Evolutionary conservation across 1,284 basidiomycete genomes (phyloP).

Genomic region (Tausonia pullulans): DNA sequence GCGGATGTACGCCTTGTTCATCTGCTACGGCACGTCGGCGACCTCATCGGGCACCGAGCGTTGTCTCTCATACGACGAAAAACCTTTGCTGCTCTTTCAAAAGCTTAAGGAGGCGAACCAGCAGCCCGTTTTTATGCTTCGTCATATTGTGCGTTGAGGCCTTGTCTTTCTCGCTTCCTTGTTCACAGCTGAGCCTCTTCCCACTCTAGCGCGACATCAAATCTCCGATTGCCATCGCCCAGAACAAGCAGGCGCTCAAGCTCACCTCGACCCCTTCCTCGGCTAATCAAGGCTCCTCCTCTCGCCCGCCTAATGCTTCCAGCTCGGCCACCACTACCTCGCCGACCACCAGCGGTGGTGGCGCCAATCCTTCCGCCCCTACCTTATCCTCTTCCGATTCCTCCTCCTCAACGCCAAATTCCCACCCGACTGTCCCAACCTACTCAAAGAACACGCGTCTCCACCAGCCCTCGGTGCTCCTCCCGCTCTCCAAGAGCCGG

Average conservation of each 20-base stretch:
- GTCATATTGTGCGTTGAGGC: conserved; percentile 63
- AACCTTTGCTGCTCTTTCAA: conserved; percentile 91
- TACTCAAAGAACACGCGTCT: conserved; percentile 25
- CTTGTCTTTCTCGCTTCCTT: background rate
- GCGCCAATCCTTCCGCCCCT: too few species aligned
- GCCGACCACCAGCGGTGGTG: too few species aligned
- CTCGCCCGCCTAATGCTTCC: too few species aligned
- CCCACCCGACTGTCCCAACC: conserved; percentile 15
- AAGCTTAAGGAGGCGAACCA: conserved; percentile 94
- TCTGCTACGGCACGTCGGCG: conserved; percentile 61
- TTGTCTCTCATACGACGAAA: conserved; percentile 95
- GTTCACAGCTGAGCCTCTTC: conserved; percentile 1
- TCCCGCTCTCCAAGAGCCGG: conserved; percentile 21
- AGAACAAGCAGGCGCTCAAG: conserved; percentile 70
- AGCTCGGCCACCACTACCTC: too few species aligned
- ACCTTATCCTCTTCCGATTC: too few species aligned
- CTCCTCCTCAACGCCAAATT: background rate
- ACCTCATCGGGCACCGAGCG: conserved; percentile 52
- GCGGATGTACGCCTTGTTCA: conserved; percentile 98
- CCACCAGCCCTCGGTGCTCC: conserved; percentile 30
- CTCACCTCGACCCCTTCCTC: conserved; percentile 25
- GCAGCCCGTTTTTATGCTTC: conserved; percentile 96
- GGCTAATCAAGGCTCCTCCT: background rate
- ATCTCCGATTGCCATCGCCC: conserved; percentile 86
- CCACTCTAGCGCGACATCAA: conserved; percentile 58